Percentiles rank a stretch among this genome's conserved stretches.
These are phyloP conservation scores for Taphrina populina DNA, from an alignment of 1,139 yeast species.

Conservation along the genomic window DNA sequence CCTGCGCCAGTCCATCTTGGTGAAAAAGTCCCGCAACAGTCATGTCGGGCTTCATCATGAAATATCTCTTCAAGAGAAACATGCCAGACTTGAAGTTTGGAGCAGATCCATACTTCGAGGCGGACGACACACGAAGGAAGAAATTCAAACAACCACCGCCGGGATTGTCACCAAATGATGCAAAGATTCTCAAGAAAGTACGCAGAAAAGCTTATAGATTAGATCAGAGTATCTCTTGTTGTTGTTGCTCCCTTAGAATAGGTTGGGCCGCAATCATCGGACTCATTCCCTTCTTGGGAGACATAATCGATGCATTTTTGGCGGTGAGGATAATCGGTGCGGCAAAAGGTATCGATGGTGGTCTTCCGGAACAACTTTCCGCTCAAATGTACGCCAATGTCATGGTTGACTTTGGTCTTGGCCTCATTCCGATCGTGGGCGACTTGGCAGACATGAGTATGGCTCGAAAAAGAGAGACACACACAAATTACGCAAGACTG, in stretches of 20 bases:
- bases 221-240: constrained; percentile 25
- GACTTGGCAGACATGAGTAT: constrained; percentile 50
- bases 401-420: constrained; percentile 66
- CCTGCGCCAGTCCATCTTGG: too few relatives aligned
- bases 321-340: constrained; percentile 54
- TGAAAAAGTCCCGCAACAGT: too few relatives aligned
- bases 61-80: constrained; percentile 32
- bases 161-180: constrained; percentile 35
- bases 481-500: not conserved
- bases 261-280: constrained; percentile 76
- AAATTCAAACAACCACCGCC: constrained; percentile 35
- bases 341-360: constrained; percentile 54
- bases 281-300: constrained; percentile 67
- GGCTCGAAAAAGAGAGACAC: not conserved
- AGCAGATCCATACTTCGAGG: constrained; percentile 27
- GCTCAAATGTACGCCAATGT: constrained; percentile 62
- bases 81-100: constrained; percentile 26
- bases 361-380: constrained; percentile 53
- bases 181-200: constrained; percentile 36
- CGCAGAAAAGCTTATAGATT: constrained; percentile 29
- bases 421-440: constrained; percentile 72
- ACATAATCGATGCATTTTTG: constrained; percentile 53
- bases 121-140: constrained; percentile 18
- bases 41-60: constrained; percentile 26
- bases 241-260: constrained; percentile 31